Conservation (phyloP, 2,329 filamentous ascomycete genomes). For the Daldinia sp. region DNA sequence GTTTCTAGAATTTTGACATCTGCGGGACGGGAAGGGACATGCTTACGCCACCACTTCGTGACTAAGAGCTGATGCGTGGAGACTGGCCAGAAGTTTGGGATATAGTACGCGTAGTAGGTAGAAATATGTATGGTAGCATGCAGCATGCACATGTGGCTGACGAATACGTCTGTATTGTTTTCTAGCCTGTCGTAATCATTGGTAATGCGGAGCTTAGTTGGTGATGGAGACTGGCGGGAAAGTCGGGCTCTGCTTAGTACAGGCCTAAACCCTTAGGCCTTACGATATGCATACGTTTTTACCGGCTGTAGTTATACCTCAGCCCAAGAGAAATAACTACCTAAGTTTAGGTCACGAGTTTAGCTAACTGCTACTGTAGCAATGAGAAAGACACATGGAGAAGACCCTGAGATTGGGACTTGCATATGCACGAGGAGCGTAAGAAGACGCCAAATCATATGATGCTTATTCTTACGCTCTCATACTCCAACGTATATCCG, state of each 20-base stretch:
- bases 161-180: slow-evolving; percentile 17
- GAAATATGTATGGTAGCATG: slow-evolving; percentile 7
- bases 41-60: slow-evolving; percentile 19
- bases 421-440: slow-evolving; percentile 5
- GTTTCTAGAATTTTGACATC: slow-evolving; percentile 13
- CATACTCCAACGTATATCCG: background rate
- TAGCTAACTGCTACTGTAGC: background rate
- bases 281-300: slow-evolving; percentile 1
- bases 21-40: slow-evolving; percentile 2
- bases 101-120: slow-evolving; percentile 13
- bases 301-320: background rate
- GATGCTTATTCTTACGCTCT: slow-evolving; percentile 9
- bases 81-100: slow-evolving; percentile 10
- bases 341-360: background rate
- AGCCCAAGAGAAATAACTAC: too few species aligned
- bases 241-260: slow-evolving; percentile 1
- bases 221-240: slow-evolving; percentile 5
- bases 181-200: slow-evolving; percentile 16
- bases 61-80: slow-evolving; percentile 17
- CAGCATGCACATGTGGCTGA: slow-evolving; percentile 21
- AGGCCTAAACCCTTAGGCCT: background rate
- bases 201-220: slow-evolving; percentile 8
- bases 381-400: background rate
- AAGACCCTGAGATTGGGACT: slow-evolving; percentile 1
- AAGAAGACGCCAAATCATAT: slow-evolving; percentile 10